Evolutionary conservation across 257 asterid genomes (phyloP), one percentile per base, ranked within the genome.

Genomic region (Haberlea rhodopensis): DNA sequence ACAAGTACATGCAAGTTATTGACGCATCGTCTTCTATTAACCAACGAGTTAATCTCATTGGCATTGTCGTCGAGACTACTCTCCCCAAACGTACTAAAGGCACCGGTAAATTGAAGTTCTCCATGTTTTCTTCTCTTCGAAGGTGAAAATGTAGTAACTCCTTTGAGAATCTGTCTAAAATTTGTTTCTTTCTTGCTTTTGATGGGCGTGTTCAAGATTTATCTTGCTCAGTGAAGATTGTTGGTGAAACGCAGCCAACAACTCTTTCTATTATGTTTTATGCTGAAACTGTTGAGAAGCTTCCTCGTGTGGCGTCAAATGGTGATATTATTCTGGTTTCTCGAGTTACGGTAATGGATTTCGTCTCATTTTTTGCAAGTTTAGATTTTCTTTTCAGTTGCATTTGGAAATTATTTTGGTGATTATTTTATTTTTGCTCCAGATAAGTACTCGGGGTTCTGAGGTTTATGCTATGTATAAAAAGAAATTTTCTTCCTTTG

Each of bases 401-500:
- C 6, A 24, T 19, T 49, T 59, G 48, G 6, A 40, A 40, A 31
- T 28, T 63, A 18, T 5, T 43, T 52, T 13, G 5, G 20, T 16
- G 45, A 11, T 49, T 45, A 13, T 22, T 53, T 9, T 31, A 8
- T 22, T 22, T 45, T 56, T 49, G 31, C 62, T 24, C 32, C 83
- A 90, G 98, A 73, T 89, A 79, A 79, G 78, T 76, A 52, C 58
- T 57, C 81, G 82, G 74, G 81, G 72, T 25, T 23, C 82, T 0
- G 90, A 76, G 63, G 78, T 77, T 68, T 81, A 73, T 81, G 95
- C 85, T 68, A 25, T 77, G 71, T 91, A 60, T 79, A 75, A 76
- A 79, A 91, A 89, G 87, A 84, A 63, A 54, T 70, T 60, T 54
- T 91, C 98, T 54, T 73, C 89, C 13, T 91, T 91, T 59, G 98